Percentiles rank a stretch among this genome's conserved stretches.
phyloP scores from a whole-genome alignment of 768 basidiomycete genomes.

The Suillus subalutaceus region DNA sequence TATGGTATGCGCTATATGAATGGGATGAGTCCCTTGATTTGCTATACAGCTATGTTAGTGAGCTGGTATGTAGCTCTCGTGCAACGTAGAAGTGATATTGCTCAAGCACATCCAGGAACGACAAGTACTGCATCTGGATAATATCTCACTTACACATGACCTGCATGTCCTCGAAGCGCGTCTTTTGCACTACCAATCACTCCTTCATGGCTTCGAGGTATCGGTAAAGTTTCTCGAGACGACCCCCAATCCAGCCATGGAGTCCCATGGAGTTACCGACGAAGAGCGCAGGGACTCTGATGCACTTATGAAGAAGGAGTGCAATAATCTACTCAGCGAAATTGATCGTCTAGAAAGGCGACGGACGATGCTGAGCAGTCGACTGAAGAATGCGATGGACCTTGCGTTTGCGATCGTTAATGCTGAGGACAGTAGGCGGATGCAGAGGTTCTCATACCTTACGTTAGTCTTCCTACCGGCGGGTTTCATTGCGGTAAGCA shows the following conservation, averaged over 20 bases:
- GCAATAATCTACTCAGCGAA: constrained; percentile 34
- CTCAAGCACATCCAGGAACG: neutral
- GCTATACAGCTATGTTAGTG: constrained; percentile 48
- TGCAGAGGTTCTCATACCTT: constrained; percentile 45
- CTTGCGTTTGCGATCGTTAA: constrained; percentile 50
- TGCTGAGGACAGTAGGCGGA: constrained; percentile 50
- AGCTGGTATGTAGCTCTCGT: constrained; percentile 38
- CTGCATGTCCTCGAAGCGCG: constrained; percentile 54
- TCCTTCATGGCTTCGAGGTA: constrained; percentile 51
- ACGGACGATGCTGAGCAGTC: constrained; percentile 17
- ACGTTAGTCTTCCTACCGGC: constrained; percentile 59
- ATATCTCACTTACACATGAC: constrained; percentile 41
- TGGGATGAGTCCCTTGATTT: constrained; percentile 56
- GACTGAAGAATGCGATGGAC: constrained; percentile 23
- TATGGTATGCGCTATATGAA: constrained; percentile 56
- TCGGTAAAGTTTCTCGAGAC: constrained; percentile 45
- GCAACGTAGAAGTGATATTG: constrained; percentile 2
- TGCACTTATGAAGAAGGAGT: constrained; percentile 22
- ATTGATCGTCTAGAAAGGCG: constrained; percentile 37
- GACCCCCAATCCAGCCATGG: constrained; percentile 47
- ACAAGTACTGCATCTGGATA: neutral
- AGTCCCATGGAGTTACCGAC: too few relatives aligned
- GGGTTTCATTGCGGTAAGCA: constrained; percentile 31
- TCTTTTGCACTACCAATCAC: constrained; percentile 47
- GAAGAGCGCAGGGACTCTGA: constrained; percentile 14